phyloP scores from a whole-genome alignment of 2,329 filamentous ascomycete genomes.

The Parascedosporium putredinis region DNA sequence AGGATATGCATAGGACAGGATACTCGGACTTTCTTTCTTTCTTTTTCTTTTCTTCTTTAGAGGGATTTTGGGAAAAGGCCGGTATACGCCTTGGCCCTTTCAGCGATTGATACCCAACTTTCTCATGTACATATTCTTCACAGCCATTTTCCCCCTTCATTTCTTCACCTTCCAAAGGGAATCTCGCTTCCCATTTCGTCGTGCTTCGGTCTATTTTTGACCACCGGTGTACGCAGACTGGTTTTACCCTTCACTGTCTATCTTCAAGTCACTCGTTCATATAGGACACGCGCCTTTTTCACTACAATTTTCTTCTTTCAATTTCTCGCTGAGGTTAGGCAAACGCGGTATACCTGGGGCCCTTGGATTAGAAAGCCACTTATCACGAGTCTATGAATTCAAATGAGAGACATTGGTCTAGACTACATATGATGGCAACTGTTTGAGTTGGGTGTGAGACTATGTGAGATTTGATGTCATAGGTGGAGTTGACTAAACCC shows the following conservation, averaged over 20 bases:
- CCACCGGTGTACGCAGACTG: background rate
- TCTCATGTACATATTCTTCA: constrained; percentile 5
- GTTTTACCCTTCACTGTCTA: constrained; percentile 14
- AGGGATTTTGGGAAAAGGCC: background rate
- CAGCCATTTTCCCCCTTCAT: constrained; percentile 10
- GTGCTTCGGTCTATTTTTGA: constrained; percentile 1
- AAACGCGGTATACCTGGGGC: constrained; percentile 2
- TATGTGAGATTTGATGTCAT: too few relatives aligned
- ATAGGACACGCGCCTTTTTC: constrained; percentile 13
- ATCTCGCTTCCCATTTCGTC: constrained; percentile 5
- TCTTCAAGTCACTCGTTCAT: constrained; percentile 22
- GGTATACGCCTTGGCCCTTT: constrained; percentile 4
- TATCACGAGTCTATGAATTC: background rate
- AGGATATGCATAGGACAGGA: background rate
- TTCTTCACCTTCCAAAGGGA: constrained; percentile 20
- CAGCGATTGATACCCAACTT: background rate
- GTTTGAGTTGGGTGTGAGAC: too few relatives aligned
- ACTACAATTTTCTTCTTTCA: constrained; percentile 12
- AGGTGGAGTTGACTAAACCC: too few relatives aligned
- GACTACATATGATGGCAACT: too few relatives aligned
- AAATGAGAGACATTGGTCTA: background rate
- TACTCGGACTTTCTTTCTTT: too few relatives aligned
- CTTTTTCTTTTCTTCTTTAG: background rate
- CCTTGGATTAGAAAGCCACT: background rate
- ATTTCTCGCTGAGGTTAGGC: constrained; percentile 12